Conservation (phyloP, 2,329 filamentous ascomycete genomes). For the Exophiala calicioides region DNA sequence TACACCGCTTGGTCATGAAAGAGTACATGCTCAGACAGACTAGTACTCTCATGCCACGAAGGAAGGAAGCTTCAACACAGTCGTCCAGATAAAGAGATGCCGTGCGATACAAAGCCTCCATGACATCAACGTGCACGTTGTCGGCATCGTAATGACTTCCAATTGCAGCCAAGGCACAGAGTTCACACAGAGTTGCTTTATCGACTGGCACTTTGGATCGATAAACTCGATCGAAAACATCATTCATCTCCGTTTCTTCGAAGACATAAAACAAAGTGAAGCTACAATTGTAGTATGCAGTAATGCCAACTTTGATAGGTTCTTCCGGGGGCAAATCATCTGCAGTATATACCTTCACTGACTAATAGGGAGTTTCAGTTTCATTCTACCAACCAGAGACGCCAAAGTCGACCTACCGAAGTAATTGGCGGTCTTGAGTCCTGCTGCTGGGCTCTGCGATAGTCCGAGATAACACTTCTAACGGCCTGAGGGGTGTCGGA, state of each 20-base stretch:
- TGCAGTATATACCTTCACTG: conserved; percentile 7
- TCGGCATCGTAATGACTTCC: conserved; percentile 15
- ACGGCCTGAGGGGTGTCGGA: not conserved
- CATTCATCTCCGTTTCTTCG: conserved; percentile 12
- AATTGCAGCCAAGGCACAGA: conserved; percentile 14
- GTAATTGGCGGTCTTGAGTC: not conserved
- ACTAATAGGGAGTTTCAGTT: conserved; percentile 2
- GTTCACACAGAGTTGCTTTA: conserved; percentile 16
- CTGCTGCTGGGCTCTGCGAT: conserved; percentile 8
- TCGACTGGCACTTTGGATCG: conserved; percentile 9
- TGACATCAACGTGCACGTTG: conserved; percentile 4
- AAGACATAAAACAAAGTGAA: conserved; percentile 17
- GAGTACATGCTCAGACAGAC: conserved; percentile 17
- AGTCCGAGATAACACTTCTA: conserved; percentile 4
- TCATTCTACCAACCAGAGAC: too few species aligned
- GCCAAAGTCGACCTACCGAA: conserved; percentile 1
- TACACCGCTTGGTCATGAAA: conserved; percentile 14
- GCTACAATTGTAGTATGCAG: conserved; percentile 10
- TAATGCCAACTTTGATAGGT: conserved; percentile 8
- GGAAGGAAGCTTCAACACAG: conserved; percentile 14
- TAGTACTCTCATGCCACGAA: conserved; percentile 16
- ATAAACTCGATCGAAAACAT: conserved; percentile 9
- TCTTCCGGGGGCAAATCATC: conserved; percentile 10
- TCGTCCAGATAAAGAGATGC: conserved; percentile 15
- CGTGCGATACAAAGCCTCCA: conserved; percentile 11